A percentile compares a stretch with the other conserved stretches of the same genome.
Evolutionary conservation across 768 basidiomycete species (phyloP).

Genomic region (Rhodotorula kratochvilovae): DNA sequence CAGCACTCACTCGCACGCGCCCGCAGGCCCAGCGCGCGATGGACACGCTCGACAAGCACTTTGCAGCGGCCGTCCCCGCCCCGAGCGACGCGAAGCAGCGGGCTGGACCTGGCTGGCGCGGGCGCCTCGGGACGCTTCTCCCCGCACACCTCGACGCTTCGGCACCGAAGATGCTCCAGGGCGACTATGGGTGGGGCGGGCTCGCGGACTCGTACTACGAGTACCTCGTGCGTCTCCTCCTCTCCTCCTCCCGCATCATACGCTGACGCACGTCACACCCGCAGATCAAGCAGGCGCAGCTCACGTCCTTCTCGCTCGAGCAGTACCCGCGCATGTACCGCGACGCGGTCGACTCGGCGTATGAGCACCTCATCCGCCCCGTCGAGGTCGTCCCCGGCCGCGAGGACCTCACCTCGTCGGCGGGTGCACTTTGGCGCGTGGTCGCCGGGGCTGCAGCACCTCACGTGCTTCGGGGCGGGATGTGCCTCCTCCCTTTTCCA

Average conservation of each 20-base stretch:
- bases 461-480: slow-evolving; percentile 50
- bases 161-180: slow-evolving; percentile 27
- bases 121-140: slow-evolving; percentile 28
- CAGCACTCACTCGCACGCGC: no score
- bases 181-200: slow-evolving; percentile 49
- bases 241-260: no score
- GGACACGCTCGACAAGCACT: slow-evolving; percentile 45
- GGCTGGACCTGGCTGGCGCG: not conserved
- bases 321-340: slow-evolving; percentile 48
- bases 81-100: not conserved
- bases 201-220: slow-evolving; percentile 43
- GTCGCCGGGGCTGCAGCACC: slow-evolving; percentile 22
- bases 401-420: slow-evolving; percentile 18
- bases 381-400: slow-evolving; percentile 45
- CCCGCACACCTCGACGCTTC: slow-evolving; percentile 21
- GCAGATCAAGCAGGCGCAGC: slow-evolving; percentile 50
- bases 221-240: slow-evolving; percentile 26
- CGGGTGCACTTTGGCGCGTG: slow-evolving; percentile 8
- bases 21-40: slow-evolving; percentile 47
- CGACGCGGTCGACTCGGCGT: slow-evolving; percentile 46
- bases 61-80: not conserved
- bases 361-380: slow-evolving; percentile 44
- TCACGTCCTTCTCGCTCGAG: slow-evolving; percentile 45
- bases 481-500: slow-evolving; percentile 37
- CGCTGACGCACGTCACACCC: not conserved